Base-by-base conservation (phyloP, 2,329 filamentous ascomycete genomes). In the Zasmidium angulare region DNA sequence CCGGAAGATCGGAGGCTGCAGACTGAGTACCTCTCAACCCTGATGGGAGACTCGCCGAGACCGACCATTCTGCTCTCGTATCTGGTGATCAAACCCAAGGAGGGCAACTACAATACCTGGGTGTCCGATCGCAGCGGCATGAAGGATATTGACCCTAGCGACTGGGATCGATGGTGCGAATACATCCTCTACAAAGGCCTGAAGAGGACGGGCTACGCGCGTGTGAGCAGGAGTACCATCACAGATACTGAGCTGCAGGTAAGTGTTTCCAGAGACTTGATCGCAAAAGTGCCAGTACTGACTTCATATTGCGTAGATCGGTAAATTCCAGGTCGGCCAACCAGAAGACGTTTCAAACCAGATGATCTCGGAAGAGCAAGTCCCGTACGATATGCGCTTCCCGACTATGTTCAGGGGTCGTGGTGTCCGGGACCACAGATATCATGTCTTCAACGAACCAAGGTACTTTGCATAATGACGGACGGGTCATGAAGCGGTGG, bases 131-230 rank as follows among this genome's bases (percentile, higher is more conserved):
- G 80, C 59, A 96, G 90, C 59, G 91, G 92, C 10, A 99, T 99
- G 95, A 87, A 90, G 70, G 95, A 99, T 71, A 95, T 99, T 52
- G 95, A 99, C 71, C 85, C 88, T 0, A 87, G 82, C 2, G 95
- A 99, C 74, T 96, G 92, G 92, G 95, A 99, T 75, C 83, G 95
- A 56, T 99, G 95, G 95, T 99, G 95, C 79, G 93, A 99, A 79
- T 99, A 99, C 76, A 97, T 99, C 66, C 79, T 99, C 23, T 99
- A 91, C 82, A 97, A 97, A 81, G 87, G 87, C 12, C 78, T 99
- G 63, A 88, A 87, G 76, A 84, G 93, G 62, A 88, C 89, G 0
- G 93, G 91, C 1, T 99, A 99, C 74, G 95, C 95, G 2, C 82
- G 95, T 55, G 88, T 99, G 54, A 93, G 89, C 69, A 84, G 95